Evolutionary conservation across 257 asterid genomes (phyloP), one percentile per base, ranked within the genome.

Genomic region (Ligustrum vulgare): DNA sequence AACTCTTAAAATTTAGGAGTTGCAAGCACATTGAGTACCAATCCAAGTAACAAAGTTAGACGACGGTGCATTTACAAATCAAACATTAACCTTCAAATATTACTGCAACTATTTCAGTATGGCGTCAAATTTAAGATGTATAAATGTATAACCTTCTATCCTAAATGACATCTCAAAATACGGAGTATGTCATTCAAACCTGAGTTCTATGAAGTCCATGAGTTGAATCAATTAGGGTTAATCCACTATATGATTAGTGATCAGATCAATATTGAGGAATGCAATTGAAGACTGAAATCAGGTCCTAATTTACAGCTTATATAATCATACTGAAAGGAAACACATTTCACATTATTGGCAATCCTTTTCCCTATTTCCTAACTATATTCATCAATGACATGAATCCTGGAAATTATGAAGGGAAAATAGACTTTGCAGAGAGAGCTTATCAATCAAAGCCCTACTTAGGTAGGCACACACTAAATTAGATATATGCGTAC

Each of bases 401-500:
- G 54, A 13, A 45, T 15, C 54, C 54, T 3, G 54, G 1, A 13
- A 45, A 45, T 45, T 45, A 15, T 45, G 54, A 15, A 45, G 54
- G 47, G 54, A 45, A 45, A 45, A 45, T 45, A 45, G 18, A 45
- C 56, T 45, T 45, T 1, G 56, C n/a, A 15, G 54, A 45, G 56
- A 45, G 1, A 45, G 4, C 7, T 13, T 45, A 4, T 15, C 20
- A 15, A 5, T 16, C 20, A 45, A 15, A 45, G 56, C 56, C 56
- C 56, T 12, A 4, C n/a, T 1, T 45, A 15, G 15, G 56, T 20
- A 45, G 56, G 20, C 56, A 45, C 56, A 4, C 20, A 4, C 20
- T 45, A 45, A 45, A 5, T 45, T 45, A 56, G 28, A 8, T 56
- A n/a, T 56, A 20, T 56, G 49, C 49, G 49, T 84, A 92, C 98